Evolutionary conservation across 352 stramenopile species (phyloP), one percentile per base, ranked within the genome.

Genomic region (Phytophthora pisi): DNA sequence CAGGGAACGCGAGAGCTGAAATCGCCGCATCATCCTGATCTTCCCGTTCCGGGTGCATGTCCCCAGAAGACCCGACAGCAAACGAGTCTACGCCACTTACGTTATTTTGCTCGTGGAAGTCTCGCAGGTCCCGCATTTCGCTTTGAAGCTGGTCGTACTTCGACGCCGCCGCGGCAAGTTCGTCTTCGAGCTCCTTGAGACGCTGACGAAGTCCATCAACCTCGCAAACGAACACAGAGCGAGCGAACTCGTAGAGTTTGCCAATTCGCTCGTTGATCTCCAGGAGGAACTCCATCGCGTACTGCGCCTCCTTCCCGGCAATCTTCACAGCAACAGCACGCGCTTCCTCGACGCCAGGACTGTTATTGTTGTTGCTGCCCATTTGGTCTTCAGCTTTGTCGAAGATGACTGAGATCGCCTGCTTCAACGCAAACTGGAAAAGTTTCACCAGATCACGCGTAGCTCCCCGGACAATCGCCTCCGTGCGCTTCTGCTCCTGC

Each of bases 401-500:
- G 45, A 80, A 75, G 34, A 71, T 49, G 31, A 70, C 36, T 5
- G 57, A 50, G 3, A 68, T 51, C 13, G 82, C 77, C 38, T 92
- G 83, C n/a, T 74, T 71, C 20, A 88, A 59, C 2, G 78, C 83
- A 31, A 66, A 82, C 30, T 86, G 64, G 7, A 88, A 79, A 5
- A 92, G 60, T 28, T 82, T 66, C 5, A 84, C 49, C 0, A 92
- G 57, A 46, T 82, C 72, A 9, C 64, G 73, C 0, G 83, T 78
- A 5, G 83, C 72, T 5, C 74, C 79, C 15, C 74, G 74, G 4
- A 69, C 78, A 58, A 90, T 81, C 0, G 67, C 74, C 11, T 83
- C 61, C 24, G 78, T 71, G 11, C 75, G 64, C 42, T 89, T 91
- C 30, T 89, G 59, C 42, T 88, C 68, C 34, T 88, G 75, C 6